Percentiles rank a stretch among this genome's conserved stretches.
These are phyloP conservation scores for Eucalyptus dawsonii DNA, from an alignment of 345 rosid genomes.

Conservation along the genomic window DNA sequence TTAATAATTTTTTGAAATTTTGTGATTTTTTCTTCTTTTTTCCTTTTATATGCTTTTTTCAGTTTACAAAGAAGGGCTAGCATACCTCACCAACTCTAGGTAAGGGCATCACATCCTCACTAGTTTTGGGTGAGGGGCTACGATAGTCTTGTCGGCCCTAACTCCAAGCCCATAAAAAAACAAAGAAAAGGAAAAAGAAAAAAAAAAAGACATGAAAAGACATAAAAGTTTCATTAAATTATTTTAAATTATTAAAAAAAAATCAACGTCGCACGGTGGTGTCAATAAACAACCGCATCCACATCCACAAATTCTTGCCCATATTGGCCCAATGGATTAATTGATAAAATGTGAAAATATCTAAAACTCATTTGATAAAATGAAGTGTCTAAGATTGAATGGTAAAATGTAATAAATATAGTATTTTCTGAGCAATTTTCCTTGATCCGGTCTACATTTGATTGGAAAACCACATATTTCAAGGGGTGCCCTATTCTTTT, in stretches of 20 bases:
- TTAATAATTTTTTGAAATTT: too few species aligned
- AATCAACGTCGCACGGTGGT: too few species aligned
- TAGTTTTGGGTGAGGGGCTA: not conserved
- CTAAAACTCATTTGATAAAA: not conserved
- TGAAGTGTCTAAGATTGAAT: too few species aligned
- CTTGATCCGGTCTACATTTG: not conserved
- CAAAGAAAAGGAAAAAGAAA: fast-evolving
- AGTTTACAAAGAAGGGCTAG: fast-evolving
- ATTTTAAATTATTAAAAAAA: too few species aligned
- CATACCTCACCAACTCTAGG: fast-evolving
- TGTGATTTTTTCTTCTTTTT: too few species aligned
- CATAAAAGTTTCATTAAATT: too few species aligned
- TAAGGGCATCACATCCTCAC: fast-evolving
- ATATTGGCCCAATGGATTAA: fast-evolving
- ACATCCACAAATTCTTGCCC: fast-evolving
- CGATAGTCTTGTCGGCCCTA: fast-evolving
- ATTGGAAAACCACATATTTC: not conserved
- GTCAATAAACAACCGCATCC: fast-evolving
- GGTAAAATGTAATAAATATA: too few species aligned
- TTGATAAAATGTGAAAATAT: fast-evolving
- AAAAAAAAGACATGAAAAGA: fast-evolving
- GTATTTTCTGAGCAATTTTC: not conserved
- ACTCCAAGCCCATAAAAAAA: not conserved
- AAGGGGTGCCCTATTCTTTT: too few species aligned
- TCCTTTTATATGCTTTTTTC: too few species aligned